These are phyloP conservation scores for Epichloe sibirici DNA, from an alignment of 2,329 filamentous ascomycete species.

Conservation along the genomic window DNA sequence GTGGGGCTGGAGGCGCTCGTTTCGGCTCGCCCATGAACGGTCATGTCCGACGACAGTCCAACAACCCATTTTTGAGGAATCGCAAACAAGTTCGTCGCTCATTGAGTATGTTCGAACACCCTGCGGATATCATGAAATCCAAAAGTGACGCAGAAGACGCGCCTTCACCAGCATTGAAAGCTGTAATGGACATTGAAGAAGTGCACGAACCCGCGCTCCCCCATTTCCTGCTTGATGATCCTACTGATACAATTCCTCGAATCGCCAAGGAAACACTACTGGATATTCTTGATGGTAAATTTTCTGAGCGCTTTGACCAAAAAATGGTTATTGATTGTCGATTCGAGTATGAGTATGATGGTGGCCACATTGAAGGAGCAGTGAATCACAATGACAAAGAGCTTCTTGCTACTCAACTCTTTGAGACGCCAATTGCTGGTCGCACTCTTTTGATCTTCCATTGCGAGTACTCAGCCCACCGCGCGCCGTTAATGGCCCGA, in stretches of 20 bases:
- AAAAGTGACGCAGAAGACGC: constrained; percentile 48
- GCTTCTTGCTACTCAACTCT: constrained; percentile 65
- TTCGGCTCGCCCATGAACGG: constrained; percentile 64
- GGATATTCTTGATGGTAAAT: constrained; percentile 79
- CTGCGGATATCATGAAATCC: constrained; percentile 74
- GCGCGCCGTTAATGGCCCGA: constrained; percentile 91
- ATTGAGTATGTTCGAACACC: constrained; percentile 94
- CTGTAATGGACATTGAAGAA: constrained; percentile 77
- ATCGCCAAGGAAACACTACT: constrained; percentile 74
- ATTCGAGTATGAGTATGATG: constrained; percentile 97
- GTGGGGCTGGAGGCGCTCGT: constrained; percentile 36
- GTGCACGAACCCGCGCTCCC: constrained; percentile 57
- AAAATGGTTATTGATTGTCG: constrained; percentile 89
- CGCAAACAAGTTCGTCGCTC: constrained; percentile 85
- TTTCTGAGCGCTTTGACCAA: constrained; percentile 61
- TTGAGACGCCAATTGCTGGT: constrained; percentile 52
- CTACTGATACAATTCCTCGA: constrained; percentile 76
- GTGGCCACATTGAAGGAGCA: constrained; percentile 86
- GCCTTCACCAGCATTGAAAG: constrained; percentile 41
- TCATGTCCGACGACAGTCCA: constrained; percentile 61
- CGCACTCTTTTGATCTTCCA: constrained; percentile 83
- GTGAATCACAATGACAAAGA: constrained; percentile 98
- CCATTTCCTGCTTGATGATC: constrained; percentile 69
- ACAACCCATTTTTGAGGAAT: constrained; percentile 60
- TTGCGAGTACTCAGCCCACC: constrained; percentile 96